Evolutionary conservation across 176 grass and related monocot species (phyloP).

Genomic region (Eleusine coracana): DNA sequence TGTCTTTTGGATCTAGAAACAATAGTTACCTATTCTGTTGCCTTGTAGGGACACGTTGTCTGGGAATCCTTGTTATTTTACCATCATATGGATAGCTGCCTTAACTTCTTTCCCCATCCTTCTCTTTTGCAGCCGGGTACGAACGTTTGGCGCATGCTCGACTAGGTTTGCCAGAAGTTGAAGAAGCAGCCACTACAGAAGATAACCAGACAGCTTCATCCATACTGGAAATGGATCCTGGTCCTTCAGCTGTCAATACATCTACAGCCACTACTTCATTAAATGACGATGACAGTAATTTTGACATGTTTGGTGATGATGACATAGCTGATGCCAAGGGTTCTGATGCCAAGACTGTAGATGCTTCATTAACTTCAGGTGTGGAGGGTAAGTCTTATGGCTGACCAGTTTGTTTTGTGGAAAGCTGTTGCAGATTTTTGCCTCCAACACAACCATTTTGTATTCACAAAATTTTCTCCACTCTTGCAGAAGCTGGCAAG

Average conservation of each 20-base stretch:
- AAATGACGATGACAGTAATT: constrained; percentile 57
- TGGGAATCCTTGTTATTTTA: background rate
- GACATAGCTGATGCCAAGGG: constrained; percentile 57
- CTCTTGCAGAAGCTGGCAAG: constrained; percentile 62
- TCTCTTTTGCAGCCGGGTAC: constrained; percentile 74
- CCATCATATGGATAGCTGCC: background rate
- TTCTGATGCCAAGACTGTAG: constrained; percentile 46
- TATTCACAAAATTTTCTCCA: constrained; percentile 15
- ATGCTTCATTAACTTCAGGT: constrained; percentile 44
- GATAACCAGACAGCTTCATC: constrained; percentile 46
- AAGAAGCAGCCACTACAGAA: constrained; percentile 47
- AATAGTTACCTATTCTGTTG: background rate
- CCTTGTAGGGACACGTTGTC: background rate
- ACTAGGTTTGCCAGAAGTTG: constrained; percentile 52
- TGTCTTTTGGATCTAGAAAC: background rate
- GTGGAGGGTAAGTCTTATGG: constrained; percentile 23
- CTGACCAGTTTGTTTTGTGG: constrained; percentile 9
- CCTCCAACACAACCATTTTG: constrained; percentile 7
- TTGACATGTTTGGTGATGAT: constrained; percentile 94
- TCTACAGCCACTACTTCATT: constrained; percentile 39
- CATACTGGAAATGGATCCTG: constrained; percentile 57
- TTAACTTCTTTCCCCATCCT: constrained; percentile 11
- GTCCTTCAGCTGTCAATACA: constrained; percentile 51
- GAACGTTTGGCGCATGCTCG: constrained; percentile 70
- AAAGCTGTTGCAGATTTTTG: background rate